Evolutionary conservation across 2,329 filamentous ascomycete genomes (phyloP), one percentile per base, ranked within the genome.

Genomic region (Pseudodiploospora longispora): DNA sequence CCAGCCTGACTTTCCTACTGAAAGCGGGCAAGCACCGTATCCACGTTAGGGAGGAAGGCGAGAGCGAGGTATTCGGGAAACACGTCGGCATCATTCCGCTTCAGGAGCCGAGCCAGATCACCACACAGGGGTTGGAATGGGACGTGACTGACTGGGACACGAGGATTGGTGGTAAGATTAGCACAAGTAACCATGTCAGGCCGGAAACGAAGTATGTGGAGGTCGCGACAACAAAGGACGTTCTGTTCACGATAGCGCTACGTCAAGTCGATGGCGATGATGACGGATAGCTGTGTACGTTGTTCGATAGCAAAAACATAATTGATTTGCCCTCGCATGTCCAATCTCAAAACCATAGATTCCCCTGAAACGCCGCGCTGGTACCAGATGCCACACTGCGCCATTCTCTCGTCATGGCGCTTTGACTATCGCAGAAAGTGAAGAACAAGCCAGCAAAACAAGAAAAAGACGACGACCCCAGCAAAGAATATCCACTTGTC

Each of bases 401-500:
- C 48, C 42, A 48, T 52, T 43, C 40, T 47, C 44, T 35, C 33
- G 27, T 30, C 38, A 28, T 29, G 19, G 19, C 19, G 19, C 19
- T 31, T 30, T n/a, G 32, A 31, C 40, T 50, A 59, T 61, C 87
- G 72, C 66, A 98, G 64, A 61, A 80, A 97, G 66, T 90, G 85
- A 59, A 98, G 61, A 44, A 95, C 89, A 51, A 93, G 68, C 81
- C 88, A 97, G 65, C 91, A 95, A 61, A 98, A 98, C 33, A 78
- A 60, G 57, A 97, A 86, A 64, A 98, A 98, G 32, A 93, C 66
- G 5, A 94, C 66, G 3, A 91, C 88, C 0, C 93, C 89, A 0
- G 72, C 85, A 75, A 85, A 86, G 63, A 98, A 98, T 32, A 98
- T 95, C 89, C 90, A 97, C 68, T 96, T 97, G 63, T 98, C 93